These are phyloP conservation scores for Elsinoe necatrix DNA, from an alignment of 2,329 filamentous ascomycete species.

Conservation along the genomic window DNA sequence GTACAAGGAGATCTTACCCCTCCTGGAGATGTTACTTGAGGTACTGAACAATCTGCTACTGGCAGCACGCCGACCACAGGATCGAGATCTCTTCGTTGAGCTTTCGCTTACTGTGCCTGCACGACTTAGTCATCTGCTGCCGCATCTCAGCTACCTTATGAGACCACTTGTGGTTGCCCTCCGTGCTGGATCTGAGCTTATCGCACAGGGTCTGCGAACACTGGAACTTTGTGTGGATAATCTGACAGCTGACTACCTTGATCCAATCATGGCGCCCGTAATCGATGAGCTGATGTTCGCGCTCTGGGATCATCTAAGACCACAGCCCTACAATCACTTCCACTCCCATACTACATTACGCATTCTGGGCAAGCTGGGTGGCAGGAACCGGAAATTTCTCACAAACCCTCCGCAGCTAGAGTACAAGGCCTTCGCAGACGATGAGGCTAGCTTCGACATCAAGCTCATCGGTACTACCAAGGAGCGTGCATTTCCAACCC, in stretches of 20 bases:
- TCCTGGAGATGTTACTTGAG: conserved; percentile 94
- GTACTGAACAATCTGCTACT: conserved; percentile 91
- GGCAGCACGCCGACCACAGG: conserved; percentile 79
- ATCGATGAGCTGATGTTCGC: conserved; percentile 99
- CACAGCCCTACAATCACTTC: conserved; percentile 92
- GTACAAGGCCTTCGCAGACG: conserved; percentile 80
- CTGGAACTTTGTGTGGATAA: conserved; percentile 97
- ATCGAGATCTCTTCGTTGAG: conserved; percentile 94
- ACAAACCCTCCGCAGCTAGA: conserved; percentile 77
- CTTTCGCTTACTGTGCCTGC: conserved; percentile 93
- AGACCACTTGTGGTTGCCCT: conserved; percentile 92
- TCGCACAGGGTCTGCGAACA: conserved; percentile 86
- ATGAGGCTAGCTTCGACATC: conserved; percentile 77
- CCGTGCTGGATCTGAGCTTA: conserved; percentile 81
- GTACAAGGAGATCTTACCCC: conserved; percentile 93
- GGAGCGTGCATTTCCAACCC: conserved; percentile 78
- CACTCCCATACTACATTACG: conserved; percentile 96
- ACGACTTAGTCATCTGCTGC: conserved; percentile 83
- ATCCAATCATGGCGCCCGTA: conserved; percentile 97
- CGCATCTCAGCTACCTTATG: conserved; percentile 95
- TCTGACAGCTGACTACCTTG: conserved; percentile 91
- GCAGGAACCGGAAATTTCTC: conserved; percentile 90
- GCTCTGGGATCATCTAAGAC: conserved; percentile 88
- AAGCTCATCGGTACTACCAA: conserved; percentile 82
- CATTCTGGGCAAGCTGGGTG: conserved; percentile 92